Base-by-base conservation (phyloP, 495 filamentous ascomycete genomes). In the Penicillium longicatenatum region DNA sequence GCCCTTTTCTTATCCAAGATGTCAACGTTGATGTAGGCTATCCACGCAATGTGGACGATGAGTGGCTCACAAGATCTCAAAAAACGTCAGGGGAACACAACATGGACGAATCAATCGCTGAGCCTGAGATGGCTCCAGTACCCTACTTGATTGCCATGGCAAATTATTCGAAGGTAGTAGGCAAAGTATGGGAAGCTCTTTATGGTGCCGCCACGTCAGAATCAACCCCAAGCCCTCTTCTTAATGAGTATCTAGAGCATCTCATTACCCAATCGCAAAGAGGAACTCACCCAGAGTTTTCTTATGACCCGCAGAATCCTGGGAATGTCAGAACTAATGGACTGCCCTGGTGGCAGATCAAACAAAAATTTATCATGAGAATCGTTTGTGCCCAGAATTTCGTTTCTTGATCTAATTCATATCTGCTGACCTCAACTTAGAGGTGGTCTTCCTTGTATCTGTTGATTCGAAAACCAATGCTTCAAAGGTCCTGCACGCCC, bases 121-220 rank as follows among this genome's bases (percentile, higher is more conserved):
- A 51, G 16, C n/a, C 46, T 5, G 42, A 9, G 11, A 12, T 43
- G 22, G 47, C 55, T 16, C 31, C 30, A 1, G 55, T 61, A 9
- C 47, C 65, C 6, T 70, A 66, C 47, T 26, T 70, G 5, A 35
- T 58, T 44, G 68, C 65, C 14, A 70, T 65, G 55, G 49, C 58
- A 12, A 57, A 45, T 22, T 70, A 70, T 44, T 70, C 68, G 2
- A 57, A 29, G 6, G 60, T 66, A 0, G 51, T 70, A 24, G 65
- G 68, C 0, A 70, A 68, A 26, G 61, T 70, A 6, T 70, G 68
- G 68, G 68, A 70, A 33, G 60, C 56, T 0, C 48, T 67, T 29
- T 70, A 70, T 43, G 60, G 62, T n/a, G 64, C 58, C 17, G 47
- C 53, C 1, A 64, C 47, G 2, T 58, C 54, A 9, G 56, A 66